phyloP scores from a whole-genome alignment of 805 yeast species.

The Cyberlindnera lachancei region DNA sequence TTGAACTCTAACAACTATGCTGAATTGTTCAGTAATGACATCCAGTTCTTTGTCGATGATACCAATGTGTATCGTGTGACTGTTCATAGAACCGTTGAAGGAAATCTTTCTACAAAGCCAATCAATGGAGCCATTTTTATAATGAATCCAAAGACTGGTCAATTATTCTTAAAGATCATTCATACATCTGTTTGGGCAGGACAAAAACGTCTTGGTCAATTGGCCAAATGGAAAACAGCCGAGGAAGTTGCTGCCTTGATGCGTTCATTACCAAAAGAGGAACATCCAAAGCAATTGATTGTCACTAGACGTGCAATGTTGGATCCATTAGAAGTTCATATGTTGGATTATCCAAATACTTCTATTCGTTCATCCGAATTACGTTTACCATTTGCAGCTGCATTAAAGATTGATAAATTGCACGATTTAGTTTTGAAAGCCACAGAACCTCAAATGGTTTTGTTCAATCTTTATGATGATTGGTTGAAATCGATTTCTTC shows the following conservation, averaged over 20 bases:
- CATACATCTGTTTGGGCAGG: constrained; percentile 97
- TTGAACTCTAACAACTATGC: constrained; percentile 85
- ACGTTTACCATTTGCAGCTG: constrained; percentile 82
- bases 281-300: constrained; percentile 89
- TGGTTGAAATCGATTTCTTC: constrained; percentile 83
- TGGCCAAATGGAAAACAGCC: constrained; percentile 97
- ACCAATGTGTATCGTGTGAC: constrained; percentile 90
- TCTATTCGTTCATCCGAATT: constrained; percentile 85
- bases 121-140: constrained; percentile 90
- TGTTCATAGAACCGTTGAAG: constrained; percentile 86
- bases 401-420: constrained; percentile 73
- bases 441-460: constrained; percentile 86
- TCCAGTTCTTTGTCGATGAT: constrained; percentile 85
- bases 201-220: constrained; percentile 84
- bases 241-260: constrained; percentile 93
- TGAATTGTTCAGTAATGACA: constrained; percentile 78
- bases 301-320: constrained; percentile 85
- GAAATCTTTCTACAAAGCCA: constrained; percentile 87
- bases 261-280: constrained; percentile 83
- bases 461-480: constrained; percentile 88
- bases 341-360: constrained; percentile 93
- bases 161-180: constrained; percentile 77
- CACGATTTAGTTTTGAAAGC: constrained; percentile 77
- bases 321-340: constrained; percentile 94
- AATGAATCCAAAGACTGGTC: constrained; percentile 86